Evolutionary conservation across 148 eudicot species (phyloP), one percentile per base, ranked within the genome.

Genomic region (Chenopodium formosanum): DNA sequence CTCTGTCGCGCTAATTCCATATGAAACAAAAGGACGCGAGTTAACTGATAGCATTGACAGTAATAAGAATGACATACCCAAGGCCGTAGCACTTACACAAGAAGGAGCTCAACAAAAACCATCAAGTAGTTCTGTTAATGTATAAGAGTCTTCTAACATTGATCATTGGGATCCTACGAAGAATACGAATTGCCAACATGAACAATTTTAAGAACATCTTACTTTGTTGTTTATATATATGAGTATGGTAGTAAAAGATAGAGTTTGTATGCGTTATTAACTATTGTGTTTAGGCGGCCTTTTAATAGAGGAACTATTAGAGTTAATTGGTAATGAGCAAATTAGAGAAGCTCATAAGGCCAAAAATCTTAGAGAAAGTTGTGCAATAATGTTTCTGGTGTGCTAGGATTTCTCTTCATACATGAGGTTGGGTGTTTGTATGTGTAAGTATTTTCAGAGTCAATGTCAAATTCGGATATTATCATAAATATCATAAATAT

Each of bases 1-100:
- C 19, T 80, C 90, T 66, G 98, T 87, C 29, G 74, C 89, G 69
- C 69, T 91, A 69, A 87, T 92, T 80, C 98, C 94, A 32, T 75
- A 83, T 72, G 98, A 94, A 82, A 94, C 98, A 17, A 92, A 82
- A 23, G 98, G 98, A 13, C 89, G 91, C 40, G 89, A 87, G 78
- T 73, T 94, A 52, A 87, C 68, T 19, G 94, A 93, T 25, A 82
- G 76, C 68, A 79, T 78, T 19, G 76, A 70, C 1, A 78, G 76
- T 48, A 58, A 62, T 52, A 82, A 75, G 60, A 11, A 69, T 62
- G 34, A 77, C 2, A 62, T 19, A 12, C 60, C 60, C 14, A 56
- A 56, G 60, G 60, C 60, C 60, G 4, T 56, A 13, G 4, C 60
- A 56, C 60, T 56, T 56, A 56, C 60, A 56, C 60, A 22, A 62